phyloP scores from a whole-genome alignment of 106 monocot genomes.

The Triglochin maritima region DNA sequence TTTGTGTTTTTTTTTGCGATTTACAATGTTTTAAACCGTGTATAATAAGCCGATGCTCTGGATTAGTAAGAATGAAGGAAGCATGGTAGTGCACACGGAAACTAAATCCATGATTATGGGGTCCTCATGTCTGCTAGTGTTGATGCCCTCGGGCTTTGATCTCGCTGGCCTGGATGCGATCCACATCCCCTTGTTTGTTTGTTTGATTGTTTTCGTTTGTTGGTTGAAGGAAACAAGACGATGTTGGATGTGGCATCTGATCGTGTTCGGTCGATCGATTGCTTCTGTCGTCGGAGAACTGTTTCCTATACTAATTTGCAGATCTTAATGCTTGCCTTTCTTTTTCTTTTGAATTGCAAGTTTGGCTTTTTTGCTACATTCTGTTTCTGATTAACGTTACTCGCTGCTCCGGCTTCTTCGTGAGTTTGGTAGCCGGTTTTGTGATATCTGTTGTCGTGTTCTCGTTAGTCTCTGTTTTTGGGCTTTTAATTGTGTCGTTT shows the following conservation, averaged over 20 bases:
- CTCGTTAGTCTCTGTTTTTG: too few species aligned
- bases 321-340: conserved; percentile 5
- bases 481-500: too few species aligned
- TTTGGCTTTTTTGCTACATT: conserved; percentile 12
- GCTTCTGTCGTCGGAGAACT: background rate
- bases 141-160: conserved; percentile 73
- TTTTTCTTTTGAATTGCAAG: background rate
- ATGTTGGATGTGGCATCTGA: background rate
- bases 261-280: background rate
- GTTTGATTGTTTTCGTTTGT: background rate
- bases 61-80: conserved; percentile 38
- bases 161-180: conserved; percentile 65
- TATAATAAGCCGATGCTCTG: conserved; percentile 85
- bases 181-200: conserved; percentile 15
- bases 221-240: background rate
- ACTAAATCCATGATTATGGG: conserved; percentile 20
- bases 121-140: conserved; percentile 76
- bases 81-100: conserved; percentile 69
- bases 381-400: too few species aligned
- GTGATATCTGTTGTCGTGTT: too few species aligned
- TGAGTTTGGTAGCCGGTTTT: background rate
- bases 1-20: too few species aligned
- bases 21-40: conserved; percentile 7
- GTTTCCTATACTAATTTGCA: background rate
- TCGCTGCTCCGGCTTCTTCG: background rate